Evolutionary conservation across 208 protist genomes (phyloP), one percentile per base, ranked within the genome.

Genomic region (Crithidia expoeki): DNA sequence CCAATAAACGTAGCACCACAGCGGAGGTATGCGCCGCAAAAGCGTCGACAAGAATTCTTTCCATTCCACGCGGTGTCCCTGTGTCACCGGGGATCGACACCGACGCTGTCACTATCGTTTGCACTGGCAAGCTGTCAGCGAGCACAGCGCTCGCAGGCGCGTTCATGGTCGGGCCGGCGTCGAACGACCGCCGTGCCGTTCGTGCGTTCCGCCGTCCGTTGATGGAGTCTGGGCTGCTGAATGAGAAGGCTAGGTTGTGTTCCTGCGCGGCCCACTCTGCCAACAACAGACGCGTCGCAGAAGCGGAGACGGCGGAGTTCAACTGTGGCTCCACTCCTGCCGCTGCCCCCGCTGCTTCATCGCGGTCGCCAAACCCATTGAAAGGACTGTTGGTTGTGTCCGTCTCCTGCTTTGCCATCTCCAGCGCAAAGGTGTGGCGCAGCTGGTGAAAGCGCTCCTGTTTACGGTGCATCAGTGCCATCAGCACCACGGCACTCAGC

Each of bases 391-490:
- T 36, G 14, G 34, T 16, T 17, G 12, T 1, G 21, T 10, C 21
- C 56, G 30, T 11, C 30, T 17, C 47, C 19, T 30, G 56, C 42
- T 63, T 49, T 11, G 16, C 28, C 58, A 66, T 49, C 49, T 65
- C 57, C 25, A 34, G 68, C 4, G 68, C 68, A 10, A 66, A 49
- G 56, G 36, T 66, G 56, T 73, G 68, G 32, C 68, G 68, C 33
- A 73, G 68, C 49, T 58, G 32, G 38, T 73, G 68, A 19, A 73
- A 73, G 36, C 68, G 58, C 57, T 73, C 68, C 38, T 73, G 68
- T 21, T 73, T 73, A 10, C 68, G 68, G 49, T 73, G 68, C 34
- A 73, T 56, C 58, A 73, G 68, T 19, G 60, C 51, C 28, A 49
- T 53, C 33, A 79, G 40, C 19, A 79, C 73, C 16, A 79, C 59